These are phyloP conservation scores for Bruguiera gymnorhiza DNA, from an alignment of 345 rosid genomes.

Conservation along the genomic window DNA sequence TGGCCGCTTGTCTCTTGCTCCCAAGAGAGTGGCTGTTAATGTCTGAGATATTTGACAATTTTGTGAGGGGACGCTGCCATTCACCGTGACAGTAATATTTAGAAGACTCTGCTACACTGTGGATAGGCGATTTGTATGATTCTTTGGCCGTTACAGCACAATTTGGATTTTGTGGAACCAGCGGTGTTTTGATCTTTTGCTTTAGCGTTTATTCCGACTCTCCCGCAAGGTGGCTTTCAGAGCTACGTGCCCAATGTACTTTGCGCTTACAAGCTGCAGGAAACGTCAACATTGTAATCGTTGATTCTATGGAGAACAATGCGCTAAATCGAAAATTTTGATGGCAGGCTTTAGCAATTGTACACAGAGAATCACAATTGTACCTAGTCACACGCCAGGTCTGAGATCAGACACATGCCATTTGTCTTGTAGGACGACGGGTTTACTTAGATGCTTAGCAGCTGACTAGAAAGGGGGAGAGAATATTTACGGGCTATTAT, in stretches of 20 bases:
- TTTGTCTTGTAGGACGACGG: no score
- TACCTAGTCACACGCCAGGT: no score
- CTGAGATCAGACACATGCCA: no score
- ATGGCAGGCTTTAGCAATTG: background rate
- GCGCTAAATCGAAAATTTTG: background rate
- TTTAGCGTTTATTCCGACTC: background rate
- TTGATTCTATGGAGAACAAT: background rate
- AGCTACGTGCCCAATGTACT: background rate
- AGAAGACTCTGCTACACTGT: background rate
- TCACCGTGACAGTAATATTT: background rate
- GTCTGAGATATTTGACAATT: conserved; percentile 15
- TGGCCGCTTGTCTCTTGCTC: conserved; percentile 36
- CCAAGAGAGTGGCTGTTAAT: conserved; percentile 46
- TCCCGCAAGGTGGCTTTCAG: background rate
- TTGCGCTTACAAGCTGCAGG: no score
- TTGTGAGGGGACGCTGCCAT: background rate
- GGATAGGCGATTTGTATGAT: background rate
- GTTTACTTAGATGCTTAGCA: no score
- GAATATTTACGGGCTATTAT: no score
- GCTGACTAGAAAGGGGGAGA: no score
- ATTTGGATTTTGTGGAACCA: background rate
- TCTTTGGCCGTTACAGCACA: background rate
- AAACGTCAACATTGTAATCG: no score
- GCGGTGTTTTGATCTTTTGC: background rate
- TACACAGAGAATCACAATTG: background rate